These are phyloP conservation scores for Xylaria sp. DNA, from an alignment of 2,329 filamentous ascomycete species.

Conservation along the genomic window DNA sequence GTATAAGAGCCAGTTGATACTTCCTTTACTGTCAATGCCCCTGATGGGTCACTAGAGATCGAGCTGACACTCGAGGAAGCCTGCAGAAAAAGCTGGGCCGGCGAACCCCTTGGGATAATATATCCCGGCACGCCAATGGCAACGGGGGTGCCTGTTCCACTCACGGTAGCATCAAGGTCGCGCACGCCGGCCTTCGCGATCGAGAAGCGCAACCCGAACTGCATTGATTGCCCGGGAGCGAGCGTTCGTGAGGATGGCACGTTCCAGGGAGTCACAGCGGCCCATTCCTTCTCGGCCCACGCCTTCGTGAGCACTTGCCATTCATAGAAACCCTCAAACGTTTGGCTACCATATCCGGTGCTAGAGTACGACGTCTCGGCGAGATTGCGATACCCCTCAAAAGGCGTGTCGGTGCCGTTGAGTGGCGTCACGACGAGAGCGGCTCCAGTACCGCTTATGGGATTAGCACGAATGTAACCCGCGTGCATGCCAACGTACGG, in stretches of 20 bases:
- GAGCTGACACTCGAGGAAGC: conserved; percentile 53
- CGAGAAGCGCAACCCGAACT: conserved; percentile 63
- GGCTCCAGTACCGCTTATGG: conserved; percentile 62
- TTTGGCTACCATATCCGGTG: conserved; percentile 61
- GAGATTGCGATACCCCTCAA: conserved; percentile 67
- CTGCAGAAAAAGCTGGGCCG: conserved; percentile 58
- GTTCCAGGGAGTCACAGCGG: conserved; percentile 63
- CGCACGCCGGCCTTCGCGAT: conserved; percentile 56
- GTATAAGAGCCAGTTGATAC: conserved; percentile 51
- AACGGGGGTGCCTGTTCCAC: conserved; percentile 56
- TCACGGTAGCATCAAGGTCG: conserved; percentile 59
- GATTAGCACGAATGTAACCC: conserved; percentile 65
- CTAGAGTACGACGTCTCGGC: conserved; percentile 54
- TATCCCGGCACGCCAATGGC: conserved; percentile 66
- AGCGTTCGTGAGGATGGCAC: conserved; percentile 58
- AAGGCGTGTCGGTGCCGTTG: conserved; percentile 54
- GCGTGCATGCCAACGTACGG: conserved; percentile 70
- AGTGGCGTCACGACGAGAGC: conserved; percentile 66
- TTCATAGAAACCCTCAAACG: conserved; percentile 69
- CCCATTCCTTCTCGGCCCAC: conserved; percentile 68
- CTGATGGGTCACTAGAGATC: conserved; percentile 53
- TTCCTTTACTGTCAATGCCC: conserved; percentile 51
- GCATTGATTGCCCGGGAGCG: conserved; percentile 55
- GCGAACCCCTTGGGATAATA: conserved; percentile 60
- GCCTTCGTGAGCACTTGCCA: conserved; percentile 66